Evolutionary conservation across 805 yeast genomes (phyloP), one percentile per base, ranked within the genome.

Genomic region (Pichia ethanolica): DNA sequence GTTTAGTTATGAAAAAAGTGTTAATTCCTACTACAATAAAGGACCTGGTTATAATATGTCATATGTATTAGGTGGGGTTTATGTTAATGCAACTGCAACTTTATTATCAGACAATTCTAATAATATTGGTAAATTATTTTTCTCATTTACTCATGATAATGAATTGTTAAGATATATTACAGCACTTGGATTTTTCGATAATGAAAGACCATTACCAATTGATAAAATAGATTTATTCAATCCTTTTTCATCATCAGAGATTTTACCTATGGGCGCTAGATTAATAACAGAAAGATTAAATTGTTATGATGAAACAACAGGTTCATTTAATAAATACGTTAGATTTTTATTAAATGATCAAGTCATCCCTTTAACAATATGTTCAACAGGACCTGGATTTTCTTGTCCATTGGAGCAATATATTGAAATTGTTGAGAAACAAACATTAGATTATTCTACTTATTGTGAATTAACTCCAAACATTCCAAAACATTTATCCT

Each of bases 81-180:
- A 34, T 13, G 13, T 13, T 6, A 34, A 34, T 34, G n/a, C 36
- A 11, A 34, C 36, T 34, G 36, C 36, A 9, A 69, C 59, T 76
- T 74, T 56, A 74, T 42, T 48, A 42, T 20, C 49, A 20, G 40
- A 53, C 44, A 50, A 51, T 30, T 30, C 32, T 33, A 46, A 42
- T 13, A 46, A 41, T 38, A 34, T 41, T 28, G 52, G 45, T 37
- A 34, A 76, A 69, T 71, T 83, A 46, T 82, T 82, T 69, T 69
- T 83, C 52, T 81, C 82, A 52, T 83, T 85, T 69, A 71, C 86
- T 20, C 93, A 86, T 60, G 93, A 86, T 61, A 73, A 81, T 45
- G 82, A 81, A 53, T 66, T 85, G 35, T 69, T 78, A 53, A 67
- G 79, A 27, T 78, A 74, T 56, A 66, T 81, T 53, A 65, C 86